Evolutionary conservation across 129 eudicot species (phyloP), one percentile per base, ranked within the genome.

Genomic region (Smallanthus sonchifolius): DNA sequence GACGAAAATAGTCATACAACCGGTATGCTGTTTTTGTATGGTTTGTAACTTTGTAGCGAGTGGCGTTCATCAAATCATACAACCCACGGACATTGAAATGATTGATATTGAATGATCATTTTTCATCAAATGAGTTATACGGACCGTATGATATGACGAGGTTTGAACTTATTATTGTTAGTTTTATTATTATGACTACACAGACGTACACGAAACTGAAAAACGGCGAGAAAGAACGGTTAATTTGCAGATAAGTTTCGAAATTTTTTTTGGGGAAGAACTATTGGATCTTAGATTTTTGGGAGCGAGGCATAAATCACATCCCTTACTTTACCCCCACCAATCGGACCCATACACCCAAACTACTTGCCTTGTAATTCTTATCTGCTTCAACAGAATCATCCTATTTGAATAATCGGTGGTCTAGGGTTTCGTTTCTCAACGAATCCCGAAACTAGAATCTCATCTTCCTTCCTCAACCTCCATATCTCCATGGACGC

Each of bases 391-490:
- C 16, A 60, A 43, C 68, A 4, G 0, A 4, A 38, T 9, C 15
- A 34, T 49, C 9, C 32, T 10, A 17, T 65, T 39, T 57, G 45
- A 54, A 54, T 11, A 51, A 69, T 69, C 30, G 28, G 9, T 63
- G 82, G 82, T 79, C 74, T 79, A 79, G 83, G 83, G 83, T 79
- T 79, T 79, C 78, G 83, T 79, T 79, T 72, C 13, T 24, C 4
- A 72, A 72, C 83, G 83, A 72, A 64, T 65, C 83, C 83, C 78
- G 61, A 78, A 63, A 64, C 82, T 77, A 78, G 8, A 70, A 70
- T 70, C 52, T 48, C 72, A 57, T n/a, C 71, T 38, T 77, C 56
- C 47, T 45, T 63, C 78, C 5, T 56, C 54, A 71, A 71, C 64
- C 75, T 72, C 76, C 65, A 3, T 54, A 37, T 60, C 35, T 32